These are phyloP conservation scores for Lentinula detonsa DNA, from an alignment of 768 basidiomycete genomes.

Conservation along the genomic window DNA sequence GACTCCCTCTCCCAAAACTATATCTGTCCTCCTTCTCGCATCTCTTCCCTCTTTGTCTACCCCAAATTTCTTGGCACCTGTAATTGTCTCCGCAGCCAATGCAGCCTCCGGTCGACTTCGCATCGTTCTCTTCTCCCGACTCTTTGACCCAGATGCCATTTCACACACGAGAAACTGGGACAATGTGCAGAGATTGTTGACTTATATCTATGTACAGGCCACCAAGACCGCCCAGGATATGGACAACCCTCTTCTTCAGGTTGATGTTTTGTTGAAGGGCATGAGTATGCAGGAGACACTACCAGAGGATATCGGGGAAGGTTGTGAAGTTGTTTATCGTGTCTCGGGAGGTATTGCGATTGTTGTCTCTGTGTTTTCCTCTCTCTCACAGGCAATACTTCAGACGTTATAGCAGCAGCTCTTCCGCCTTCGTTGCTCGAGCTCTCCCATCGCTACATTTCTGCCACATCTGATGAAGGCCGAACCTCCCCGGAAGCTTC, in stretches of 20 bases:
- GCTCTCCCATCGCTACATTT: not conserved
- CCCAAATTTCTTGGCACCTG: conserved; percentile 50
- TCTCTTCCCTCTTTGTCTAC: conserved; percentile 42
- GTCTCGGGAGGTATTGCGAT: conserved; percentile 39
- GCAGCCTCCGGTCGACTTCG: conserved; percentile 45
- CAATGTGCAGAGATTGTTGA: conserved; percentile 69
- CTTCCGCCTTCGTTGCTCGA: conserved; percentile 2
- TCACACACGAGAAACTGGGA: conserved; percentile 53
- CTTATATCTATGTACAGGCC: conserved; percentile 83
- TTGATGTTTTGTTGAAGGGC: conserved; percentile 73
- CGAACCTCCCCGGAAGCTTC: conserved; percentile 1
- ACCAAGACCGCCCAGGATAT: conserved; percentile 63
- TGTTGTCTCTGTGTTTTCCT: conserved; percentile 1
- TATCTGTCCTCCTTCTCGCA: conserved; percentile 39
- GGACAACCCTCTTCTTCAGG: conserved; percentile 66
- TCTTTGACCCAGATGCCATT: conserved; percentile 40
- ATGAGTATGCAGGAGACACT: conserved; percentile 32
- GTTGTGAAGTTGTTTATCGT: conserved; percentile 41
- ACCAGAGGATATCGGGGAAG: conserved; percentile 32
- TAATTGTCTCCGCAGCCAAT: conserved; percentile 45
- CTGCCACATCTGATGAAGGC: not conserved
- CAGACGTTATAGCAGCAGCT: not conserved
- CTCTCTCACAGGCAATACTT: not conserved
- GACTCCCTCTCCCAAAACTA: not conserved
- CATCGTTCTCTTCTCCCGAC: conserved; percentile 59